phyloP scores from a whole-genome alignment of 2,329 filamentous ascomycete species.

The Arthrobotrys sphaeroides region DNA sequence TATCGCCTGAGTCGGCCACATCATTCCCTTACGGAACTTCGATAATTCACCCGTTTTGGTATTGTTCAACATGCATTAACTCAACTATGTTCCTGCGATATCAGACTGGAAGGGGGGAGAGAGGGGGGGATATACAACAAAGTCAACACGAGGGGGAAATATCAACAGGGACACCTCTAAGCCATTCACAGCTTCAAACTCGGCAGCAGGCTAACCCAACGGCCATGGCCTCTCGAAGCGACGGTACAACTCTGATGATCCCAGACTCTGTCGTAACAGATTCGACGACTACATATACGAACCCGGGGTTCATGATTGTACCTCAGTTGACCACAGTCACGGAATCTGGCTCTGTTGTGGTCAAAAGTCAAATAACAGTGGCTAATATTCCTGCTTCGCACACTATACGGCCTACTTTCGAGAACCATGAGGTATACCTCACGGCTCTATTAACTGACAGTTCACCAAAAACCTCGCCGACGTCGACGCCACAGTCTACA shows the following conservation, averaged over 20 bases:
- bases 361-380: slow-evolving; percentile 40
- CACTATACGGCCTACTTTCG: slow-evolving; percentile 8
- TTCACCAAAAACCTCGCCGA: not conserved
- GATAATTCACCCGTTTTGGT: slow-evolving; percentile 8
- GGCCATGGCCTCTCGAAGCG: not conserved
- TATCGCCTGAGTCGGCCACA: not conserved
- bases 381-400: slow-evolving; percentile 18
- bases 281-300: slow-evolving; percentile 49
- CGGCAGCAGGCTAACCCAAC: slow-evolving; percentile 28
- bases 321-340: slow-evolving; percentile 37
- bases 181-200: not conserved
- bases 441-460: slow-evolving; percentile 39
- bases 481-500: not conserved
- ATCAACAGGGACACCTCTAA: not conserved
- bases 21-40: not conserved
- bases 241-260: slow-evolving; percentile 8
- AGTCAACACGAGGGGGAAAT: slow-evolving; percentile 34
- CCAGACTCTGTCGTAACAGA: slow-evolving; percentile 26
- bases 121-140: slow-evolving; percentile 35
- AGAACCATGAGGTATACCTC: not conserved
- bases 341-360: slow-evolving; percentile 23
- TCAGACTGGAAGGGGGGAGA: slow-evolving; percentile 32
- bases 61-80: slow-evolving; percentile 24
- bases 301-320: slow-evolving; percentile 42
- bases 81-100: slow-evolving; percentile 39